A percentile compares a stretch with the other conserved stretches of the same genome.
These are phyloP conservation scores for Tylopilus rubrobrunneus DNA, from an alignment of 768 basidiomycete genomes.

Conservation along the genomic window DNA sequence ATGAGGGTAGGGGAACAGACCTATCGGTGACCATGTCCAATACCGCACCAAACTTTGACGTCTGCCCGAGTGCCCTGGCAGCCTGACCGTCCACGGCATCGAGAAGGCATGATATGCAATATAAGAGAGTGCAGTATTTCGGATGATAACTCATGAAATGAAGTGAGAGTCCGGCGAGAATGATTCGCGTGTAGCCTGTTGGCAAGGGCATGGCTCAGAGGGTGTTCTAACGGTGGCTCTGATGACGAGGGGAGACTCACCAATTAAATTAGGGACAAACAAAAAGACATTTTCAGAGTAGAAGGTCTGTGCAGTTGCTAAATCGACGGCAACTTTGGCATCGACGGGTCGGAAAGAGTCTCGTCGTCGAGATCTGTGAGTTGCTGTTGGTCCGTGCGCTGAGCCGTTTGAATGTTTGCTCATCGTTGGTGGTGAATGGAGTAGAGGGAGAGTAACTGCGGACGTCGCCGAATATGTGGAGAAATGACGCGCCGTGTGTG, in stretches of 20 bases:
- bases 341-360: slow-evolving; percentile 69
- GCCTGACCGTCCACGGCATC: slow-evolving; percentile 96
- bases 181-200: slow-evolving; percentile 83
- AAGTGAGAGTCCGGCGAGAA: slow-evolving; percentile 84
- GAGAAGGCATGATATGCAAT: slow-evolving; percentile 85
- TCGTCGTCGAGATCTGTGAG: slow-evolving; percentile 39
- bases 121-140: slow-evolving; percentile 84
- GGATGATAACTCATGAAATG: slow-evolving; percentile 96
- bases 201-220: slow-evolving; percentile 1
- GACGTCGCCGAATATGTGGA: neutral
- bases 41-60: slow-evolving; percentile 95
- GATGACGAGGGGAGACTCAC: slow-evolving; percentile 37
- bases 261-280: slow-evolving; percentile 96
- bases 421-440: slow-evolving; percentile 16
- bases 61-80: slow-evolving; percentile 83
- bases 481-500: slow-evolving; percentile 16
- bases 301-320: slow-evolving; percentile 72
- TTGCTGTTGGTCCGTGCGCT: slow-evolving; percentile 27
- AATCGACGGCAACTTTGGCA: slow-evolving; percentile 81
- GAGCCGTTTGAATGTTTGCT: slow-evolving; percentile 24
- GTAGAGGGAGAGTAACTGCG: neutral
- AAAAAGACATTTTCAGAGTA: slow-evolving; percentile 97
- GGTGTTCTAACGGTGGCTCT: neutral
- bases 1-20: slow-evolving; percentile 41
- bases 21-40: slow-evolving; percentile 99